Conservation (phyloP, 148 eudicot species). For the Silene latifolia region DNA sequence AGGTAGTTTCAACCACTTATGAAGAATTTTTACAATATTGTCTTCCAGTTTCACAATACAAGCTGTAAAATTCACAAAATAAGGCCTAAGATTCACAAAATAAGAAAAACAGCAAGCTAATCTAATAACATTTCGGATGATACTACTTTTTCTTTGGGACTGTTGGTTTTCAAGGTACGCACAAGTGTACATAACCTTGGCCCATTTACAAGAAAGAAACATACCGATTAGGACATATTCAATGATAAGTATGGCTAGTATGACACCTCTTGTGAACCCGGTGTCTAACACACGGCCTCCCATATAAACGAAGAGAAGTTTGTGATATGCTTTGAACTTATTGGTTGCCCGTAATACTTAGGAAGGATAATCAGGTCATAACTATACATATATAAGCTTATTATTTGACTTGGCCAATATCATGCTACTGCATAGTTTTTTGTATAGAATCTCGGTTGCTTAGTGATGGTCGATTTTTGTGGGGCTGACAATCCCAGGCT, state of each 20-base stretch:
- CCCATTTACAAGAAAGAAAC: conserved; percentile 9
- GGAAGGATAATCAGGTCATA: conserved; percentile 1
- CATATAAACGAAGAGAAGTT: conserved; percentile 39
- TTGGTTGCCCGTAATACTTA: not conserved
- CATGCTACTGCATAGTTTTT: not conserved
- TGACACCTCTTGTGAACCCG: conserved; percentile 6
- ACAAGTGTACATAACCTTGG: conserved; percentile 16
- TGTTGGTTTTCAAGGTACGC: not conserved
- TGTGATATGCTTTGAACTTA: conserved; percentile 29
- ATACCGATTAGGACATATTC: not conserved
- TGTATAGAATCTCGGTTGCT: conserved; percentile 15
- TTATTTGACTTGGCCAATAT: not conserved
- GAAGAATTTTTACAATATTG: no score
- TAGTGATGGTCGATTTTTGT: not conserved
- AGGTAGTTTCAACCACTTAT: no score
- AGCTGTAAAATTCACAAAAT: no score
- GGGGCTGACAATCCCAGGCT: not conserved
- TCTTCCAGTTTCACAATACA: no score
- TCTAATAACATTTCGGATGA: not conserved
- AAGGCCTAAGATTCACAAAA: no score
- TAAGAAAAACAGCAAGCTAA: no score
- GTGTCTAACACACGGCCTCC: conserved; percentile 2
- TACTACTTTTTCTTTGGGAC: not conserved
- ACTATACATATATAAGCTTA: not conserved
- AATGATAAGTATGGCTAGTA: not conserved